A percentile compares a stretch with the other conserved stretches of the same genome.
phyloP scores from a whole-genome alignment of 805 yeast species.

The Saturnispora zaruensis region DNA sequence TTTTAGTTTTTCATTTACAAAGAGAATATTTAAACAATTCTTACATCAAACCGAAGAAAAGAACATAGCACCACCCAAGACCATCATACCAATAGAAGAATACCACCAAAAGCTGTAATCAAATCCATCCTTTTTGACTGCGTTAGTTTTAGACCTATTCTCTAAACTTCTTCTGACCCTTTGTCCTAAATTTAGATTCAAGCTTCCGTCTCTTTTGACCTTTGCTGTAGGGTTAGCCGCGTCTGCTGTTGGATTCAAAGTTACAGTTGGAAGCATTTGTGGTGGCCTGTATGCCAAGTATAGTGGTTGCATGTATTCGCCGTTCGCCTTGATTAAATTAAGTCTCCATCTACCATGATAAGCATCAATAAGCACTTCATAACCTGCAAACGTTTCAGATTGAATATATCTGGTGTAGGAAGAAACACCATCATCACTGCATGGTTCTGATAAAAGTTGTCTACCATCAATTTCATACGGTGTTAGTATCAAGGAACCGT shows the following conservation, averaged over 20 bases:
- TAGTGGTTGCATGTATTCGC: slow-evolving; percentile 74
- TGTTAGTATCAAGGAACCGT: slow-evolving; percentile 59
- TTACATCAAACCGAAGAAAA: slow-evolving; percentile 8
- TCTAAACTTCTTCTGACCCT: slow-evolving; percentile 67
- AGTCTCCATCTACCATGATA: slow-evolving; percentile 81
- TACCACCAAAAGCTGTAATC: slow-evolving; percentile 52
- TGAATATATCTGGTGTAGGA: slow-evolving; percentile 67
- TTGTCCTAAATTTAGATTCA: slow-evolving; percentile 26
- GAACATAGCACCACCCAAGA: slow-evolving; percentile 25
- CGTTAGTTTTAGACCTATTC: slow-evolving; percentile 72
- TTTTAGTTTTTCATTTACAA: neutral
- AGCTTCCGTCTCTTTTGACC: slow-evolving; percentile 12
- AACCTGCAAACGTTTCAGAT: slow-evolving; percentile 49
- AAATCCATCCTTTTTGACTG: slow-evolving; percentile 35
- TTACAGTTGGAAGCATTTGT: slow-evolving; percentile 87
- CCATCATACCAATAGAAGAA: slow-evolving; percentile 36
- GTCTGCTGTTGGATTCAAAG: slow-evolving; percentile 72
- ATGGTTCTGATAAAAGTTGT: slow-evolving; percentile 82
- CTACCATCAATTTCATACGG: slow-evolving; percentile 90
- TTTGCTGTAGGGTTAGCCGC: slow-evolving; percentile 14
- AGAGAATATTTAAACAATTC: neutral
- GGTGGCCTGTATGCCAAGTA: slow-evolving; percentile 92
- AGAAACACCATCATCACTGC: slow-evolving; percentile 53
- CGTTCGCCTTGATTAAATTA: slow-evolving; percentile 68
- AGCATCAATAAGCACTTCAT: slow-evolving; percentile 52